These are phyloP conservation scores for Musa beccarii DNA, from an alignment of 176 grass and related monocot genomes.

Conservation along the genomic window DNA sequence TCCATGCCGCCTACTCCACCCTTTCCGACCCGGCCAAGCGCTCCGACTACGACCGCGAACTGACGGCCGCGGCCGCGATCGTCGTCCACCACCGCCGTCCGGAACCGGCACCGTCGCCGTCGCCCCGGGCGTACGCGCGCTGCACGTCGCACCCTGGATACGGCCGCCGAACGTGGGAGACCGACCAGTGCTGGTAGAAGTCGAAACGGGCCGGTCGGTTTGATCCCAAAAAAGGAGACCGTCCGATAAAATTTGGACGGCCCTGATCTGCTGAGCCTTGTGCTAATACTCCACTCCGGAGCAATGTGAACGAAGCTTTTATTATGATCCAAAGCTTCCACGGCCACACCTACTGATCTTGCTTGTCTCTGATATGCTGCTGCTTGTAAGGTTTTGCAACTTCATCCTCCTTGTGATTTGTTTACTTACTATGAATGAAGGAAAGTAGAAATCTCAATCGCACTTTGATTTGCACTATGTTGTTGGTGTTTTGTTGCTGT, in stretches of 20 bases:
- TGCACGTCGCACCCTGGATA: slow-evolving; percentile 35
- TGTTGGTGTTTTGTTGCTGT: neutral
- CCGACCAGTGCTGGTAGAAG: slow-evolving; percentile 61
- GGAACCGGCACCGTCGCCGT: neutral
- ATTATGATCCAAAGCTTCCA: neutral
- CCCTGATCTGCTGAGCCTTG: neutral
- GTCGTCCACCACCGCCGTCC: neutral
- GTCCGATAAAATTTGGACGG: neutral
- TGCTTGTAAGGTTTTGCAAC: slow-evolving; percentile 10
- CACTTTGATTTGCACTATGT: neutral
- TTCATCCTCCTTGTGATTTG: neutral
- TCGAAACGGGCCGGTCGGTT: neutral
- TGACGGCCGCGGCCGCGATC: slow-evolving; percentile 4
- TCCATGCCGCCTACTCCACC: slow-evolving; percentile 55
- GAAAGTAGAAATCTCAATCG: neutral
- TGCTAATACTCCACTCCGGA: neutral
- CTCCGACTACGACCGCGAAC: slow-evolving; percentile 45
- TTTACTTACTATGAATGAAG: neutral
- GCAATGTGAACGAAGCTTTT: neutral
- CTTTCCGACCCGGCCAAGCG: slow-evolving; percentile 52
- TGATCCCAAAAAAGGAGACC: neutral
- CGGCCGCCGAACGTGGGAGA: slow-evolving; percentile 54
- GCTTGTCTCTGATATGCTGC: neutral
- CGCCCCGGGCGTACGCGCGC: slow-evolving; percentile 13
- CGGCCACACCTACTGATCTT: neutral